Conservation (phyloP, 305 asterid genomes). For the Solanum hybrid region DNA sequence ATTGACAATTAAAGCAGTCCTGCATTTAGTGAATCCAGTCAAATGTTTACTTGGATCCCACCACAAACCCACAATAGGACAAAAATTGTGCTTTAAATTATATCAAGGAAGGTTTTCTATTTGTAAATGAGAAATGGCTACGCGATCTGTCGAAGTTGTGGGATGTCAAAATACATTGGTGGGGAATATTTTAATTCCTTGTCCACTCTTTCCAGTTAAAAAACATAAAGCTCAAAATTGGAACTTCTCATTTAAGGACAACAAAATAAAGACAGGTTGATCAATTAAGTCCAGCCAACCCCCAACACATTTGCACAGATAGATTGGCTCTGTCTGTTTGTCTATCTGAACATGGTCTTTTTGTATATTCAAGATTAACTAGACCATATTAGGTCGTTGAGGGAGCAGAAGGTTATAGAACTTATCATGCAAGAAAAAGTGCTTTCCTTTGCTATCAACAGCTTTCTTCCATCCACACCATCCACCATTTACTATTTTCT, state of each 20-base stretch:
- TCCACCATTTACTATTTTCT: constrained; percentile 73
- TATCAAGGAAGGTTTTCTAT: not conserved
- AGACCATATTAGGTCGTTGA: constrained; percentile 77
- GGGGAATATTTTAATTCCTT: not conserved
- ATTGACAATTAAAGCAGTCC: not conserved
- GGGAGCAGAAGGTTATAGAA: constrained; percentile 88
- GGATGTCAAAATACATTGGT: not conserved
- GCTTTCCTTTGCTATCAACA: constrained; percentile 78
- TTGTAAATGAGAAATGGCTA: not conserved
- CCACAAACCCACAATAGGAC: not conserved
- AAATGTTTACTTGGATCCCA: not conserved
- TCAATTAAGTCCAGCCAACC: not conserved
- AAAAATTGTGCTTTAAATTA: not conserved
- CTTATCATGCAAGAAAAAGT: constrained; percentile 85
- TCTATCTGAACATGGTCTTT: not conserved
- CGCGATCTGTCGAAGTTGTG: not conserved
- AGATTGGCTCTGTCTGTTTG: not conserved
- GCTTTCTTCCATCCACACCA: constrained; percentile 98
- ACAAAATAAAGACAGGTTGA: not conserved
- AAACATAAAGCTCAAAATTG: not conserved
- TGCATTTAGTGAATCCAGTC: not conserved
- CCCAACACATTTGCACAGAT: not conserved
- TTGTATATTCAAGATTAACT: constrained; percentile 1
- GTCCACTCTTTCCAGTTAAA: not conserved
- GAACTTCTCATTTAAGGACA: not conserved